Evolutionary conservation across 768 basidiomycete genomes (phyloP), one percentile per base, ranked within the genome.

Genomic region (Auricularia cornea): DNA sequence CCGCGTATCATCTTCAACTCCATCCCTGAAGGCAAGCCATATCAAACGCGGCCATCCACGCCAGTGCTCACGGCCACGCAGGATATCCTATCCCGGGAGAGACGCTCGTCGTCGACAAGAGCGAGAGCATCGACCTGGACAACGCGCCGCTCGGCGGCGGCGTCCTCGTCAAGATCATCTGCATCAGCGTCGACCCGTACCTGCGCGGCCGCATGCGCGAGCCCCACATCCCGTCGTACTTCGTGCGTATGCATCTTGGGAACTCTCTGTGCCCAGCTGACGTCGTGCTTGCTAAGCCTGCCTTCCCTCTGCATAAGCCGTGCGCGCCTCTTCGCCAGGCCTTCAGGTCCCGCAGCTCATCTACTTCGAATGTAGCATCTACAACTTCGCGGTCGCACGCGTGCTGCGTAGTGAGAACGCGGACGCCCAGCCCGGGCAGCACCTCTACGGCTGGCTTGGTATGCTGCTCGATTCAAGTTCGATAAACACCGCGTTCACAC

Each of bases 141-240:
- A 77, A 68, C 31, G 77, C 76, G 0, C 69, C 77, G 1, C 69
- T 83, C 48, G 70, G 81, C 23, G 80, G 81, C 0, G 80, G 81
- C 0, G 68, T 83, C 62, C 68, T 86, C 8, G 54, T 84, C 66
- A 86, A 85, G 70, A 77, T 77, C 0, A 75, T 86, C 18, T 76
- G 74, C 4, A 66, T 83, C 18, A 78, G 78, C 18, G 68, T 83
- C 44, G 83, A 83, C 60, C 81, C 81, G 0, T 80, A 79, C 65
- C 30, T 80, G 64, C 65, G 77, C 18, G 72, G 73, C 11, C 68
- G 69, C 35, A 81, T 84, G 82, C 68, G 75, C 8, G 64, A 35
- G 5, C 64, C 68, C 10, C 59, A 63, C 32, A 59, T 38, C 16
- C 35, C 35, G 20, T 18, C 16, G 11, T 48, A 48, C 44, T 18